phyloP scores from a whole-genome alignment of 257 asterid genomes.

The Paraleonurus japonicus region DNA sequence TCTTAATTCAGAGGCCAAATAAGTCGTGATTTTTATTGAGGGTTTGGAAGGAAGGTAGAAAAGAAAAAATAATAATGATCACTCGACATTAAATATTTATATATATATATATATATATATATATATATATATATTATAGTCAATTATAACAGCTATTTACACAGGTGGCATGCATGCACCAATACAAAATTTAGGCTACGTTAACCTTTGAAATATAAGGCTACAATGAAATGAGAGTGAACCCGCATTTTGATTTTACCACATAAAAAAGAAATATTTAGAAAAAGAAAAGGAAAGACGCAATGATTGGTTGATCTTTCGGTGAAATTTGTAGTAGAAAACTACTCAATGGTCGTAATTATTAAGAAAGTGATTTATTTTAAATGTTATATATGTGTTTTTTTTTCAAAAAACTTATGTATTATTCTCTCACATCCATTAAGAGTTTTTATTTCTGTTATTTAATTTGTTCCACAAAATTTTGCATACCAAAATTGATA shows the following conservation, averaged over 20 bases:
- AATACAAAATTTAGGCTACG: slow-evolving; percentile 1
- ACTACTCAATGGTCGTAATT: slow-evolving; percentile 15
- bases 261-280: not conserved
- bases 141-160: slow-evolving; percentile 16
- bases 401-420: not conserved
- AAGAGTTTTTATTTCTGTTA: no score
- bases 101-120: not conserved
- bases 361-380: not conserved
- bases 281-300: not conserved
- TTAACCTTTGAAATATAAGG: not conserved
- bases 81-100: not conserved
- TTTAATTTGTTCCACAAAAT: no score
- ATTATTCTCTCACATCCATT: no score
- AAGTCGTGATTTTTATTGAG: not conserved
- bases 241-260: slow-evolving; percentile 7
- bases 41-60: not conserved
- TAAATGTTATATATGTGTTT: not conserved
- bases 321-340: slow-evolving; percentile 3
- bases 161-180: slow-evolving; percentile 32
- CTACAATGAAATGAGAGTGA: not conserved
- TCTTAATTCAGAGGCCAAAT: not conserved
- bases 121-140: not conserved
- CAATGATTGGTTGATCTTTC: slow-evolving; percentile 22
- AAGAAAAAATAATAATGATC: not conserved
- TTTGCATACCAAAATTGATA: no score